Evolutionary conservation across 441 rosid species (phyloP).

Genomic region (Gossypium schwendimanii): DNA sequence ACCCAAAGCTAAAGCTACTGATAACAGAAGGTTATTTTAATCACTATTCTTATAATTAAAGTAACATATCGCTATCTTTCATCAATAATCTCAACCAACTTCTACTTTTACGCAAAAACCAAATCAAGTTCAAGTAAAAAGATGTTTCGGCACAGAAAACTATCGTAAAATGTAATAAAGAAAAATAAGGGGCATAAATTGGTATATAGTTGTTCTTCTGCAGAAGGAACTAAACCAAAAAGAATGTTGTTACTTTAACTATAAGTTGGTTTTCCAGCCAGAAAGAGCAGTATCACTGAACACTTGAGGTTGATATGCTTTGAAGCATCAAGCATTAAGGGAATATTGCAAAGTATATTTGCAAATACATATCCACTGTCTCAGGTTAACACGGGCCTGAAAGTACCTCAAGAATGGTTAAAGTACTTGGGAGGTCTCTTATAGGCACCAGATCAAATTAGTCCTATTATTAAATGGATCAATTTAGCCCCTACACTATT

Average conservation of each 20-base stretch:
- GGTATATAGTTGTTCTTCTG: neutral
- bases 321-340: neutral
- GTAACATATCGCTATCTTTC: neutral
- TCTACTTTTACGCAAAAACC: neutral
- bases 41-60: neutral
- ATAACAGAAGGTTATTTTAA: neutral
- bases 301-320: neutral
- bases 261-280: neutral
- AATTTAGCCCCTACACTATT: too few species aligned
- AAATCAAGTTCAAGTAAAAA: conserved; percentile 3
- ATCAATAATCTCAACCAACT: neutral
- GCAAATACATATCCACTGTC: neutral
- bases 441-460: too few species aligned
- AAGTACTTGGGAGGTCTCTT: too few species aligned
- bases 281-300: neutral
- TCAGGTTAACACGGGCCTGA: neutral
- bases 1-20: neutral
- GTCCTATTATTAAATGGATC: too few species aligned
- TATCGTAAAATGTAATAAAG: neutral
- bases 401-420: neutral
- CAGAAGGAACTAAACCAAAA: neutral
- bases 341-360: neutral
- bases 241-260: neutral
- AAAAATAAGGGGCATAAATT: neutral
- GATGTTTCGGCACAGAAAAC: neutral